Conservation (phyloP, 2,329 filamentous ascomycete genomes). For the Verticillium tricorpus region DNA sequence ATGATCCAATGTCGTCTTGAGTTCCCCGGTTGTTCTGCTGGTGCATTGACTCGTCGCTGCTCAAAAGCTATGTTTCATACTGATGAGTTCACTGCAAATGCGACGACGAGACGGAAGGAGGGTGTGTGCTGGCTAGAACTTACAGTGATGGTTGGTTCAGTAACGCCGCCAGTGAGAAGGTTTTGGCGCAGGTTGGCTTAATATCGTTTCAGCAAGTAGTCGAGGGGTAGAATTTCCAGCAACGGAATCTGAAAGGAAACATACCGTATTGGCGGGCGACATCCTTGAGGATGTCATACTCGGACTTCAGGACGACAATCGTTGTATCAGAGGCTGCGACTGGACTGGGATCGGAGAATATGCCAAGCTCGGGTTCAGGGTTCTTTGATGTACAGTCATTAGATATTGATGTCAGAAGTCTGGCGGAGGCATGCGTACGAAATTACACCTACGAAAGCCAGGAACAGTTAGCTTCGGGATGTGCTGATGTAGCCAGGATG, state of each 20-base stretch:
- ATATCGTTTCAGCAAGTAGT: constrained; percentile 6
- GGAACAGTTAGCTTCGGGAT: not conserved
- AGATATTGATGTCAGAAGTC: not conserved
- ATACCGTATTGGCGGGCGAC: constrained; percentile 51
- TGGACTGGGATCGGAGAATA: not conserved
- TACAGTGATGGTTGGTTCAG: constrained; percentile 41
- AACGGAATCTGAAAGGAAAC: constrained; percentile 6
- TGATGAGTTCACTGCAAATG: not conserved
- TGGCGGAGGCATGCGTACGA: constrained; percentile 18
- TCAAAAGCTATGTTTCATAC: constrained; percentile 5
- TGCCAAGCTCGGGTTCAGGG: not conserved
- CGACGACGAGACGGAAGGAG: not conserved
- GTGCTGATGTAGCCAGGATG: not conserved
- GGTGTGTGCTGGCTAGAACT: constrained; percentile 12
- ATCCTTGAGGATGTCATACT: constrained; percentile 57
- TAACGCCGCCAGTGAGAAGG: constrained; percentile 44
- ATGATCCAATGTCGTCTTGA: not conserved
- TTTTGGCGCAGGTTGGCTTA: constrained; percentile 42
- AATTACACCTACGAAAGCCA: constrained; percentile 18
- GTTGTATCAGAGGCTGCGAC: not conserved
- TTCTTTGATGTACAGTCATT: not conserved
- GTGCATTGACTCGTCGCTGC: constrained; percentile 8
- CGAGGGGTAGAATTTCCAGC: not conserved
- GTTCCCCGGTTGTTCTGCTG: not conserved
- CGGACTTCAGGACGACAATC: constrained; percentile 53